phyloP scores from a whole-genome alignment of 164 flowering plant genomes.

The Akebia trifoliata region DNA sequence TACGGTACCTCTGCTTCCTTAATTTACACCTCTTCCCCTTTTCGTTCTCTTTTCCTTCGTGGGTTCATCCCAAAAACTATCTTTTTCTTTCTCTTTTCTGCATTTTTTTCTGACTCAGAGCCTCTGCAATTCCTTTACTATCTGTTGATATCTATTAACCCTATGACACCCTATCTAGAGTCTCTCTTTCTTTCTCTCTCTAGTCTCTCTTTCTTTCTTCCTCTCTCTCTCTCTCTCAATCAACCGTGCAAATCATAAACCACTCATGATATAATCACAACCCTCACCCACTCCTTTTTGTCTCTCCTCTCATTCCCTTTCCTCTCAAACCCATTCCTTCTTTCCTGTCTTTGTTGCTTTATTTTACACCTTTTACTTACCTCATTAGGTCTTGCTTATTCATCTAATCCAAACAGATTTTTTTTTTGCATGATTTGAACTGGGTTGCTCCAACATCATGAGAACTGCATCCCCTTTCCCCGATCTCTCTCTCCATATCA shows the following conservation, averaged over 20 bases:
- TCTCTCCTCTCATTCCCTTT: conserved; percentile 4
- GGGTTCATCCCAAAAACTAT: conserved; percentile 28
- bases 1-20: conserved; percentile 40
- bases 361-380: too few relatives aligned
- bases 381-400: conserved; percentile 2
- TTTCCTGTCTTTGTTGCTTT: conserved; percentile 6
- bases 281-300: conserved; percentile 10
- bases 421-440: conserved; percentile 22
- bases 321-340: conserved; percentile 5
- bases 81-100: conserved; percentile 15
- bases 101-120: conserved; percentile 21
- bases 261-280: conserved; percentile 78
- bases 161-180: conserved; percentile 24
- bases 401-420: too few relatives aligned
- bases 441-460: conserved; percentile 23
- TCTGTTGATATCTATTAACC: conserved; percentile 15
- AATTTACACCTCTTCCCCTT: conserved; percentile 37
- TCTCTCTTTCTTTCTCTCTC: conserved; percentile 15
- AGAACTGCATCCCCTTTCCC: conserved; percentile 36
- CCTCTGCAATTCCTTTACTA: conserved; percentile 12
- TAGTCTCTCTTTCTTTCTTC: not conserved
- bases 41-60: conserved; percentile 38
- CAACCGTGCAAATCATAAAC: conserved; percentile 76
- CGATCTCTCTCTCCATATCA: conserved; percentile 81
- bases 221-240: conserved; percentile 12